Conservation (phyloP, 2,329 filamentous ascomycete genomes). For the Alternaria triticimaculans region DNA sequence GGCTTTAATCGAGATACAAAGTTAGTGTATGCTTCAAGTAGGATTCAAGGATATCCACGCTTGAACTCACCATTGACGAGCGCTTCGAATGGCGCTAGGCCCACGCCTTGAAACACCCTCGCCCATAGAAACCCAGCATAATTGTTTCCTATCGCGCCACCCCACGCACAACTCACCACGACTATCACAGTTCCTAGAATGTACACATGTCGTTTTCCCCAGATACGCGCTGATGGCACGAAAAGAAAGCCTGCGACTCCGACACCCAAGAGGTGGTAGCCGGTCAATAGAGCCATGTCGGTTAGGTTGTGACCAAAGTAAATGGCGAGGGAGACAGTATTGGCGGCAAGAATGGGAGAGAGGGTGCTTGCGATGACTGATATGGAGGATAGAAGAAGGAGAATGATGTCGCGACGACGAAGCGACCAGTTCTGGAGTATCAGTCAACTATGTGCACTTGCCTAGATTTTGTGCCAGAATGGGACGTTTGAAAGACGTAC, state of each 20-base stretch:
- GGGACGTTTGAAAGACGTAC: constrained; percentile 48
- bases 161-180: constrained; percentile 79
- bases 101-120: constrained; percentile 84
- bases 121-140: constrained; percentile 79
- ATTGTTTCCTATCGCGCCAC: constrained; percentile 68
- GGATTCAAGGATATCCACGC: not conserved
- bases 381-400: constrained; percentile 76
- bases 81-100: constrained; percentile 86
- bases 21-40: not conserved
- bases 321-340: constrained; percentile 78
- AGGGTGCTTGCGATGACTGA: constrained; percentile 85
- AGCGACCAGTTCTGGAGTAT: constrained; percentile 76
- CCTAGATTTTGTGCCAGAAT: not conserved
- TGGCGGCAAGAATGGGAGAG: constrained; percentile 85
- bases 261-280: constrained; percentile 84
- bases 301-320: constrained; percentile 72
- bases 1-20: not conserved
- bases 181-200: constrained; percentile 77
- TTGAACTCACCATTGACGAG: constrained; percentile 82
- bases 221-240: constrained; percentile 85
- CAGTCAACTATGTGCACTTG: not conserved
- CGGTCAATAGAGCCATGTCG: constrained; percentile 81
- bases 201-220: constrained; percentile 91
- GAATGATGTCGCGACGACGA: constrained; percentile 83
- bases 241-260: constrained; percentile 83